Evolutionary conservation across 2,329 filamentous ascomycete species (phyloP).

Genomic region (Fusarium sp.): DNA sequence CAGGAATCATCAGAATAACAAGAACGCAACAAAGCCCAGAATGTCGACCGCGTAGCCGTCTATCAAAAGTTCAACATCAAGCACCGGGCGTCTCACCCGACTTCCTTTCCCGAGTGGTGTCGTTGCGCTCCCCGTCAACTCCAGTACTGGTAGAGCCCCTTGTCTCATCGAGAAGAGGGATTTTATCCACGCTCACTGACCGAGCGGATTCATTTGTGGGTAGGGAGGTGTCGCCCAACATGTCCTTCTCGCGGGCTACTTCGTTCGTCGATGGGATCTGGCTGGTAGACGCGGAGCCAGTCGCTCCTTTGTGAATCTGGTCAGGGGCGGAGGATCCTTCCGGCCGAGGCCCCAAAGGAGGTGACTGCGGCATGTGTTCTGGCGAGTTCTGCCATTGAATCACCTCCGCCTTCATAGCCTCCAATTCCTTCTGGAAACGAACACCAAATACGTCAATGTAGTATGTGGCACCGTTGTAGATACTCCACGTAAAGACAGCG

Average conservation of each 20-base stretch:
- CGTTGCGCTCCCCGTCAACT: constrained; percentile 58
- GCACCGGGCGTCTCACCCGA: constrained; percentile 33
- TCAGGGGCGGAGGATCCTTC: constrained; percentile 34
- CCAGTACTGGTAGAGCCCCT: constrained; percentile 52
- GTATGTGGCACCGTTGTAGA: constrained; percentile 96
- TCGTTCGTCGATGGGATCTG: constrained; percentile 32
- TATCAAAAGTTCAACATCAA: neutral
- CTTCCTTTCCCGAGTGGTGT: constrained; percentile 62
- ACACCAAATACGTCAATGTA: constrained; percentile 99
- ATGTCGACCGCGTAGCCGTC: neutral
- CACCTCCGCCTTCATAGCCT: constrained; percentile 88
- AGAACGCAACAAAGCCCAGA: neutral
- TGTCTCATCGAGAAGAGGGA: constrained; percentile 67
- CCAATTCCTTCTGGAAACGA: constrained; percentile 95
- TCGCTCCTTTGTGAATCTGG: constrained; percentile 22
- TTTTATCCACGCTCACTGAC: constrained; percentile 60
- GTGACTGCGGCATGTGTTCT: constrained; percentile 56
- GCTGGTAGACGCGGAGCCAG: constrained; percentile 25
- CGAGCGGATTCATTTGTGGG: constrained; percentile 37
- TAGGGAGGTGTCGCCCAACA: constrained; percentile 22
- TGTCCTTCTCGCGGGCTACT: constrained; percentile 30
- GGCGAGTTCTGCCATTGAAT: constrained; percentile 82
- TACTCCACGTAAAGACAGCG: constrained; percentile 90
- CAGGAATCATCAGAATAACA: neutral
- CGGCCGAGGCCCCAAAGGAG: constrained; percentile 46